These are phyloP conservation scores for Pilaira anomala DNA, from an alignment of 192 early-diverging fungal species.

Conservation along the genomic window DNA sequence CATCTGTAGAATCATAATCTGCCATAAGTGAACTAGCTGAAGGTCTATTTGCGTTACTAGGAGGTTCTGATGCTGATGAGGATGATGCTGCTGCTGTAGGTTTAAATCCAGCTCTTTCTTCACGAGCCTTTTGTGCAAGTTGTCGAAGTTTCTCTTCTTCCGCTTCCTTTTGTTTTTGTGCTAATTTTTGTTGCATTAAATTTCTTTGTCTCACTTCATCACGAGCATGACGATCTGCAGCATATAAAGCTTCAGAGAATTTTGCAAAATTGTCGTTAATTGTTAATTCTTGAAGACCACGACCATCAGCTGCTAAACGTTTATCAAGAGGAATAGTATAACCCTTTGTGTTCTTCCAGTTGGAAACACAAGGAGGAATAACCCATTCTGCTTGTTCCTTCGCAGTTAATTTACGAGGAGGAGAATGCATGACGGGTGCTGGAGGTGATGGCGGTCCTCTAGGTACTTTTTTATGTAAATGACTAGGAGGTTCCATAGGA, in stretches of 20 bases:
- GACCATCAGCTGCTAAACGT: conserved; percentile 93
- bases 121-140: conserved; percentile 92
- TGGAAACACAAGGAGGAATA: conserved; percentile 98
- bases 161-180: conserved; percentile 89
- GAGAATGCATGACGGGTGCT: conserved; percentile 97
- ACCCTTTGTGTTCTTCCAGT: conserved; percentile 99
- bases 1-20: conserved; percentile 34
- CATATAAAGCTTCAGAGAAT: conserved; percentile 88
- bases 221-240: conserved; percentile 91
- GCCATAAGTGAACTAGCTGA: conserved; percentile 35
- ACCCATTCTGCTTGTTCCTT: conserved; percentile 97
- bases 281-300: conserved; percentile 83
- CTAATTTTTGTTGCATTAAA: conserved; percentile 87
- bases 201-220: conserved; percentile 91
- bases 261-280: conserved; percentile 98
- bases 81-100: conserved; percentile 12
- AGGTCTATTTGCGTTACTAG: conserved; percentile 23
- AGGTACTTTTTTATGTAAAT: conserved; percentile 90
- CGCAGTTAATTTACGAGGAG: conserved; percentile 92
- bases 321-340: conserved; percentile 99
- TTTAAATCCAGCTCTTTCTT: conserved; percentile 63
- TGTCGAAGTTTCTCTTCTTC: conserved; percentile 87
- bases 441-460: conserved; percentile 85
- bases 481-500: conserved; percentile 93
- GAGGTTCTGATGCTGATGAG: conserved; percentile 23